phyloP scores from a whole-genome alignment of 805 yeast genomes.

The Debaryomyces prosopidis region DNA sequence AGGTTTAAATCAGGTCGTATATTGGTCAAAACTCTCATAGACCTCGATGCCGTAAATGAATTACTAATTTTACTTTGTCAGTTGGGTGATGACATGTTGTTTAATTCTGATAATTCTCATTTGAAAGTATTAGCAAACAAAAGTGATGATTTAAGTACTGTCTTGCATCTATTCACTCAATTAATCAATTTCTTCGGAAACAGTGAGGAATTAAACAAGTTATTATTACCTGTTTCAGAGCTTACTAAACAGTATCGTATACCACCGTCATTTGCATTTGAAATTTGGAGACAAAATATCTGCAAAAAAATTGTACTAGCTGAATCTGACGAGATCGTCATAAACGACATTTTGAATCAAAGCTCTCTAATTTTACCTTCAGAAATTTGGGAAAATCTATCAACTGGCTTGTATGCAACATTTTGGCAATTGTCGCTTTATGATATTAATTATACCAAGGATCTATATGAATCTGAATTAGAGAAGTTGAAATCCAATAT shows the following conservation, averaged over 20 bases:
- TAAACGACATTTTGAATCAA: slow-evolving; percentile 11
- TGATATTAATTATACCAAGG: slow-evolving; percentile 60
- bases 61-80: slow-evolving; percentile 64
- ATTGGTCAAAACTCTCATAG: slow-evolving; percentile 47
- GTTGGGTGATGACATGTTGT: slow-evolving; percentile 41
- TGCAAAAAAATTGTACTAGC: slow-evolving; percentile 22
- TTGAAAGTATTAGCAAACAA: slow-evolving; percentile 71
- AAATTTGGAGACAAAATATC: slow-evolving; percentile 65
- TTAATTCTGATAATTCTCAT: slow-evolving; percentile 39
- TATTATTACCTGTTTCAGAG: slow-evolving; percentile 42
- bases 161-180: slow-evolving; percentile 66
- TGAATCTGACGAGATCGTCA: slow-evolving; percentile 10
- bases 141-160: slow-evolving; percentile 68
- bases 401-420: slow-evolving; percentile 47
- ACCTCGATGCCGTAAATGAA: slow-evolving; percentile 54
- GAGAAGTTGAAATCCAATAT: slow-evolving; percentile 37
- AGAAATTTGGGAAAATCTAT: slow-evolving; percentile 26
- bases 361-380: slow-evolving; percentile 11
- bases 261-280: slow-evolving; percentile 67
- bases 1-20: slow-evolving; percentile 48
- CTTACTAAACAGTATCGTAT: slow-evolving; percentile 46
- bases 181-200: slow-evolving; percentile 54
- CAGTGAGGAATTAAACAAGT: slow-evolving; percentile 26
- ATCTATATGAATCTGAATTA: slow-evolving; percentile 50
- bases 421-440: slow-evolving; percentile 78